Conservation (phyloP, 192 early-diverging fungal species). For the Jimgerdemannia lactiflua region DNA sequence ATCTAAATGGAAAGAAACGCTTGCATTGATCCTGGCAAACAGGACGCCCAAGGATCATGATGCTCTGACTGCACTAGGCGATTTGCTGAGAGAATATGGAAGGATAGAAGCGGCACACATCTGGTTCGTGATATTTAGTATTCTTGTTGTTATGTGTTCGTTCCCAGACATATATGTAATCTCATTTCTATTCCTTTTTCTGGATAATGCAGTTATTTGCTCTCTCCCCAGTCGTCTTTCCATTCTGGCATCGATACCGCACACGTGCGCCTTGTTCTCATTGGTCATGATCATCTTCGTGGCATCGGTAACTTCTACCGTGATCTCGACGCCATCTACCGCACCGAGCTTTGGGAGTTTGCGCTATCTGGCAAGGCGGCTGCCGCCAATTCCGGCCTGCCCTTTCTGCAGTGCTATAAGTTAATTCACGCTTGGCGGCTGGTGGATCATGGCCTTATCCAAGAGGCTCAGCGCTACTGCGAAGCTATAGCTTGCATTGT, state of each 20-base stretch:
- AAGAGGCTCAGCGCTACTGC: slow-evolving; percentile 74
- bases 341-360: slow-evolving; percentile 87
- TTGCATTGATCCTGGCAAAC: slow-evolving; percentile 84
- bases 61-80: slow-evolving; percentile 76
- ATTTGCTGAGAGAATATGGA: slow-evolving; percentile 57
- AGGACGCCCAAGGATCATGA: slow-evolving; percentile 67
- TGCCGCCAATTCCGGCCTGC: slow-evolving; percentile 54
- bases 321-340: slow-evolving; percentile 56
- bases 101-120: slow-evolving; percentile 68
- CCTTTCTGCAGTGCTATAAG: slow-evolving; percentile 92
- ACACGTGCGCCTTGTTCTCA: slow-evolving; percentile 60
- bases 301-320: slow-evolving; percentile 41
- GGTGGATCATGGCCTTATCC: slow-evolving; percentile 72
- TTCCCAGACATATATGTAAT: too few relatives aligned
- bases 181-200: too few relatives aligned
- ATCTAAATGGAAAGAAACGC: slow-evolving; percentile 68
- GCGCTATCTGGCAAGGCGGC: slow-evolving; percentile 49
- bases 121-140: slow-evolving; percentile 53
- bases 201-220: slow-evolving; percentile 19
- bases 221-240: slow-evolving; percentile 23
- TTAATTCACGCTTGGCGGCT: slow-evolving; percentile 79
- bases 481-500: slow-evolving; percentile 72
- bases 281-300: slow-evolving; percentile 45
- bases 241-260: slow-evolving; percentile 64
- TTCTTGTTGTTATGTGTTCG: too few relatives aligned